A percentile compares a stretch with the other conserved stretches of the same genome.
Evolutionary conservation across 805 yeast genomes (phyloP).

Genomic region (Candida taoyuanica): DNA sequence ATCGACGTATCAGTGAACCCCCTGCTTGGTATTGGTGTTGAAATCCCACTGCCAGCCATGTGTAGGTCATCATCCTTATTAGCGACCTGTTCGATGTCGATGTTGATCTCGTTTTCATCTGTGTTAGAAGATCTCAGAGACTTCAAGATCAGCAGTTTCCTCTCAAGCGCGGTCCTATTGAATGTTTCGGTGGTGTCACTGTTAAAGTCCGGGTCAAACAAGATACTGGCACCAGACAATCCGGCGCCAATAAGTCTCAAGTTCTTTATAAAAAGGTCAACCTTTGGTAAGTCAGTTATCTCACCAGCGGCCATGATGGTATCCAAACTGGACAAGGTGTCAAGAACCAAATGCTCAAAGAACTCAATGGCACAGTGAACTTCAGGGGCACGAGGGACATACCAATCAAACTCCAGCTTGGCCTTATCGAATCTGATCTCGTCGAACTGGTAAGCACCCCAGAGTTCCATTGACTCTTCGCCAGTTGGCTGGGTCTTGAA

Average conservation of each 20-base stretch:
- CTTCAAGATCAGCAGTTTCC: slow-evolving; percentile 30
- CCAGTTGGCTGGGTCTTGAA: slow-evolving; percentile 42
- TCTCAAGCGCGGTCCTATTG: slow-evolving; percentile 17
- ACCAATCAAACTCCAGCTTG: slow-evolving; percentile 67
- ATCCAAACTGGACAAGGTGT: slow-evolving; percentile 40
- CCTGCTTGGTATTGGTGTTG: slow-evolving; percentile 15
- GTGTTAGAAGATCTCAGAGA: slow-evolving; percentile 33
- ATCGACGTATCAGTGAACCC: slow-evolving; percentile 23
- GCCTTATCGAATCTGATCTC: slow-evolving; percentile 42
- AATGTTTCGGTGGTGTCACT: slow-evolving; percentile 17
- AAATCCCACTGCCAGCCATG: slow-evolving; percentile 5
- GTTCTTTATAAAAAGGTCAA: slow-evolving; percentile 53
- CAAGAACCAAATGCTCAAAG: slow-evolving; percentile 45
- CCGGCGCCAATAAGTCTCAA: slow-evolving; percentile 55
- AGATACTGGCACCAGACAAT: slow-evolving; percentile 62
- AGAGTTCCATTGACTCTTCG: slow-evolving; percentile 40
- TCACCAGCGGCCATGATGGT: slow-evolving; percentile 27
- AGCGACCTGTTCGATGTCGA: slow-evolving; percentile 33
- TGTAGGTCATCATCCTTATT: slow-evolving; percentile 28
- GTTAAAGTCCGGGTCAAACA: slow-evolving; percentile 69
- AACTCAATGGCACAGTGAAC: slow-evolving; percentile 56
- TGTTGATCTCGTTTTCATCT: slow-evolving; percentile 33
- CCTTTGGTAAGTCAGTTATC: slow-evolving; percentile 26
- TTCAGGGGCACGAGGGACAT: slow-evolving; percentile 54
- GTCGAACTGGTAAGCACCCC: slow-evolving; percentile 75